Evolutionary conservation across 768 basidiomycete species (phyloP).

Genomic region (Rhodotorula sphaerocarpa): DNA sequence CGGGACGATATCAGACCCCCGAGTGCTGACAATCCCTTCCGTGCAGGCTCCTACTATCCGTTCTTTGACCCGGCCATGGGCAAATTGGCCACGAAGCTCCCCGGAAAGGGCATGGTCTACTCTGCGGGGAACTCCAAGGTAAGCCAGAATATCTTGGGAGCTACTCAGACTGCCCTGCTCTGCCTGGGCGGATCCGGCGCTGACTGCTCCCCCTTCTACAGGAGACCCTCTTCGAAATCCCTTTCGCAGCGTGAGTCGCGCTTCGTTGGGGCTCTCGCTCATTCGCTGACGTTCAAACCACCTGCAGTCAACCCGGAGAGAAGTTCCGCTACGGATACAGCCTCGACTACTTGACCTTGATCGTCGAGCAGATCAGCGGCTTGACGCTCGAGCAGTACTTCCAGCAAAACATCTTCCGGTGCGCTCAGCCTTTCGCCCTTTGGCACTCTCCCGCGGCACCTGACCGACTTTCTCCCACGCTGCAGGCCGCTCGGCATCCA

Average conservation of each 20-base stretch:
- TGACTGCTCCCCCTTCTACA: too few species aligned
- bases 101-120: neutral
- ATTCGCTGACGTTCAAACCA: neutral
- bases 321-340: conserved; percentile 32
- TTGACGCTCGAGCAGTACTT: conserved; percentile 40
- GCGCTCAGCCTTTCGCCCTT: too few species aligned
- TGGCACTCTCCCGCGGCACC: too few species aligned
- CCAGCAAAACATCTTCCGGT: conserved; percentile 40
- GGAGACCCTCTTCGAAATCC: neutral
- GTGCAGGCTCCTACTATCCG: neutral
- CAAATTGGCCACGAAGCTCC: neutral
- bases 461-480: neutral
- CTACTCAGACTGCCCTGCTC: too few species aligned
- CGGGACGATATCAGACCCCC: too few species aligned
- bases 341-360: conserved; percentile 41
- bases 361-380: conserved; percentile 39
- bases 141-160: too few species aligned
- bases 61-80: neutral
- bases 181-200: too few species aligned
- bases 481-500: conserved; percentile 38
- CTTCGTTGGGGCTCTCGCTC: too few species aligned
- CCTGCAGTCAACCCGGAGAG: neutral
- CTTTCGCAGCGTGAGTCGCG: neutral
- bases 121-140: neutral
- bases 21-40: too few species aligned